phyloP scores from a whole-genome alignment of 2,329 filamentous ascomycete genomes.

The Berkeleyomyces rouxiae region DNA sequence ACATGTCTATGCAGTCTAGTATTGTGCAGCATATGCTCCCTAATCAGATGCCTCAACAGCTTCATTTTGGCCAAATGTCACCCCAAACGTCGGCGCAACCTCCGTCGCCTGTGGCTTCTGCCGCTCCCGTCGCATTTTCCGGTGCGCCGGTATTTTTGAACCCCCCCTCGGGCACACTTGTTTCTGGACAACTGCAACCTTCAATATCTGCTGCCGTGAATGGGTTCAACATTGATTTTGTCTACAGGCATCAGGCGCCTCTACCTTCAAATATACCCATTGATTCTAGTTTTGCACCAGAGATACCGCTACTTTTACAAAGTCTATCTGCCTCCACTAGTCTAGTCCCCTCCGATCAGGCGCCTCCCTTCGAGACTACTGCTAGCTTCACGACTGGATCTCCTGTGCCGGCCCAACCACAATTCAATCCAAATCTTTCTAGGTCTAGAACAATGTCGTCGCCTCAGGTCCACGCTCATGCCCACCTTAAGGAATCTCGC shows the following conservation, averaged over 20 bases:
- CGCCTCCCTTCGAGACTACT: neutral
- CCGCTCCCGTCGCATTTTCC: neutral
- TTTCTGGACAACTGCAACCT: neutral
- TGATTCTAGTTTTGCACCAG: neutral
- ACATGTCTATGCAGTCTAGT: neutral
- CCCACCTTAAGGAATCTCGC: neutral
- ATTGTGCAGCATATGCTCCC: neutral
- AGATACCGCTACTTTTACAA: no score
- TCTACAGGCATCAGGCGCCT: neutral
- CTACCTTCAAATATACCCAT: neutral
- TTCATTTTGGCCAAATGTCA: neutral
- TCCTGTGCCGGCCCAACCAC: neutral
- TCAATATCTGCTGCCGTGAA: neutral
- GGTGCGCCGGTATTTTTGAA: neutral
- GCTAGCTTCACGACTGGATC: neutral
- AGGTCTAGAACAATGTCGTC: conserved; percentile 1
- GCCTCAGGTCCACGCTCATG: neutral
- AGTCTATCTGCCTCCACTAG: neutral
- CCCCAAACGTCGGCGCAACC: neutral
- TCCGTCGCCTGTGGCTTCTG: neutral
- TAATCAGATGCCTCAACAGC: neutral
- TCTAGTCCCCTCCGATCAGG: neutral
- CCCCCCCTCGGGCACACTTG: neutral
- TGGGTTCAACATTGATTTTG: conserved; percentile 7
- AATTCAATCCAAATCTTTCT: neutral